These are phyloP conservation scores for Pharus latifolius DNA, from an alignment of 176 grass and related monocot genomes.

Conservation along the genomic window DNA sequence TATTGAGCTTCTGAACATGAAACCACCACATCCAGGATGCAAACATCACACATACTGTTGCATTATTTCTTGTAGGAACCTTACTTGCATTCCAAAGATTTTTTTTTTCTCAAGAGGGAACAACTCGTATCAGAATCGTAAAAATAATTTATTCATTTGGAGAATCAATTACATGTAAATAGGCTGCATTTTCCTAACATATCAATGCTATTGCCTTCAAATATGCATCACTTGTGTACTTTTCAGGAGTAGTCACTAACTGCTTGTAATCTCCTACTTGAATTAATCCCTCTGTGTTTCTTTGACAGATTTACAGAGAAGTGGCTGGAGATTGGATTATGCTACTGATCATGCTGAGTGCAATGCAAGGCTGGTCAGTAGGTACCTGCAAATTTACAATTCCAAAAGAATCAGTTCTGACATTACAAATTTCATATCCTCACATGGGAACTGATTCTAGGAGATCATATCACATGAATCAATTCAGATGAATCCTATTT, in stretches of 20 bases:
- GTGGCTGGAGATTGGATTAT: slow-evolving; percentile 52
- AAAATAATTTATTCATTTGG: background rate
- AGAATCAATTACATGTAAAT: background rate
- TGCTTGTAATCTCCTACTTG: background rate
- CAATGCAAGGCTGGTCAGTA: slow-evolving; percentile 54
- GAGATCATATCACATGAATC: no score
- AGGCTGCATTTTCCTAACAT: background rate
- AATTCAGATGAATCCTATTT: no score
- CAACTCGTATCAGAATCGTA: no score
- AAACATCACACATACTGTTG: no score
- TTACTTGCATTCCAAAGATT: no score
- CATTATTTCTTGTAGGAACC: no score
- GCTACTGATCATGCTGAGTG: slow-evolving; percentile 40
- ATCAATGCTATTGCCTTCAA: background rate
- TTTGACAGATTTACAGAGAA: background rate
- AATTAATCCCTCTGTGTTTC: background rate
- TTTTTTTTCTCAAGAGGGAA: no score
- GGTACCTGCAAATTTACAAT: slow-evolving; percentile 31
- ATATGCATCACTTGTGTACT: background rate
- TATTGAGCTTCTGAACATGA: no score
- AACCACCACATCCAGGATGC: no score
- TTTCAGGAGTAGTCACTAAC: background rate
- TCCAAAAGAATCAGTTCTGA: background rate
- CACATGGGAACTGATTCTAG: background rate
- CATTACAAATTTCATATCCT: background rate